Evolutionary conservation across 2,329 filamentous ascomycete species (phyloP).

Genomic region (Cephalotrichum gorgonifer): DNA sequence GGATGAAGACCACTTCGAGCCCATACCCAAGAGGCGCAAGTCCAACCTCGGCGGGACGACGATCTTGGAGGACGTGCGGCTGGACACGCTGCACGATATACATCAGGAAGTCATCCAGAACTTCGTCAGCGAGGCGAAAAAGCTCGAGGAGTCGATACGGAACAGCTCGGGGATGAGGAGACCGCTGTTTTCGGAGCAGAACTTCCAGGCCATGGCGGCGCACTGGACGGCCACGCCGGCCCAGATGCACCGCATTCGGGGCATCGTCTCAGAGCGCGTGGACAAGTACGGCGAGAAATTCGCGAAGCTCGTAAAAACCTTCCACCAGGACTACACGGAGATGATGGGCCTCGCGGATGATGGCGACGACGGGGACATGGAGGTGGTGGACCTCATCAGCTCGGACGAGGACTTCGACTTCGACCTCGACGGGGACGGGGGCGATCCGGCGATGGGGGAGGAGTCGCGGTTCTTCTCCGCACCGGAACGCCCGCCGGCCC

Average conservation of each 20-base stretch:
- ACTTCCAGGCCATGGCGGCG: conserved; percentile 65
- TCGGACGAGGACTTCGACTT: conserved; percentile 24
- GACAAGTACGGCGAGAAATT: conserved; percentile 50
- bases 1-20: conserved; percentile 36
- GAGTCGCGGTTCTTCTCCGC: conserved; percentile 37
- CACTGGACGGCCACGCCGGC: conserved; percentile 51
- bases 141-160: conserved; percentile 49
- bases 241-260: conserved; percentile 52
- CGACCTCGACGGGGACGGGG: conserved; percentile 25
- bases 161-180: conserved; percentile 45
- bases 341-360: conserved; percentile 32
- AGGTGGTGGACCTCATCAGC: conserved; percentile 46
- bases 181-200: conserved; percentile 56
- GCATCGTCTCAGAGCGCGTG: conserved; percentile 54
- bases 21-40: conserved; percentile 18
- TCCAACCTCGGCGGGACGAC: conserved; percentile 13
- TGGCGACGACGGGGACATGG: conserved; percentile 16
- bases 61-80: conserved; percentile 44
- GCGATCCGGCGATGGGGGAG: conserved; percentile 24
- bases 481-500: conserved; percentile 24
- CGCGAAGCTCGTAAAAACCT: conserved; percentile 43
- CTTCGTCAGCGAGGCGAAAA: conserved; percentile 55
- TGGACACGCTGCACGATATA: conserved; percentile 43
- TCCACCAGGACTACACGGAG: conserved; percentile 34
- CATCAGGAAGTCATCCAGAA: conserved; percentile 53